phyloP scores from a whole-genome alignment of 2,329 filamentous ascomycete species.

The Colletotrichum acutatum region DNA sequence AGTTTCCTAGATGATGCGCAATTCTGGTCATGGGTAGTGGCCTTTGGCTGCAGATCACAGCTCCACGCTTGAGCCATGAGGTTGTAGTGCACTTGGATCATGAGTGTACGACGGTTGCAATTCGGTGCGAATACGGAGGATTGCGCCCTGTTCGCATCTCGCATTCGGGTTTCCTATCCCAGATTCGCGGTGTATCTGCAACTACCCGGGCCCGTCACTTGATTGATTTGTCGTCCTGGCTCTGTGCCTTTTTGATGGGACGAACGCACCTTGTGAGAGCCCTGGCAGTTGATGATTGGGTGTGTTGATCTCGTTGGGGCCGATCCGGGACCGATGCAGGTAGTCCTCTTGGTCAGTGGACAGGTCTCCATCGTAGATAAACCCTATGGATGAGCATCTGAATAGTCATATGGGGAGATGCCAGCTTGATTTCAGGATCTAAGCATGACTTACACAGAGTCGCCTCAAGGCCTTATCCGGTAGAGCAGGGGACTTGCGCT shows the following conservation, averaged over 20 bases:
- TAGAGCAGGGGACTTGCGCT: neutral
- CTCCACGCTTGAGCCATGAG: neutral
- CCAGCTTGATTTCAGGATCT: neutral
- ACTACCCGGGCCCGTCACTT: neutral
- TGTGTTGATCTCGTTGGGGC: neutral
- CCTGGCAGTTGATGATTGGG: neutral
- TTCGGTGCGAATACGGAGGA: neutral
- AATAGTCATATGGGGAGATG: neutral
- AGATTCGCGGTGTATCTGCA: neutral
- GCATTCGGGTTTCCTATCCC: neutral
- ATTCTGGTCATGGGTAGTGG: too few species aligned
- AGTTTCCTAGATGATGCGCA: neutral
- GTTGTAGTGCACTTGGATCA: too few species aligned
- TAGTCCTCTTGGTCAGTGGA: neutral
- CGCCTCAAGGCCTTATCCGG: neutral
- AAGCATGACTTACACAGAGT: neutral
- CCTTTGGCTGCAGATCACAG: neutral
- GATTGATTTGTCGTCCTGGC: neutral
- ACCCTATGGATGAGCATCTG: neutral
- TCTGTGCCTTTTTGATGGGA: neutral
- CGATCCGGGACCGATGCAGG: neutral
- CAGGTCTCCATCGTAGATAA: neutral
- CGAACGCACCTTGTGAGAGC: neutral
- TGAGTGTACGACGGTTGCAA: neutral
- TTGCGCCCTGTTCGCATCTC: neutral